Evolutionary conservation across 768 basidiomycete genomes (phyloP).

Genomic region (Mycena filopes): DNA sequence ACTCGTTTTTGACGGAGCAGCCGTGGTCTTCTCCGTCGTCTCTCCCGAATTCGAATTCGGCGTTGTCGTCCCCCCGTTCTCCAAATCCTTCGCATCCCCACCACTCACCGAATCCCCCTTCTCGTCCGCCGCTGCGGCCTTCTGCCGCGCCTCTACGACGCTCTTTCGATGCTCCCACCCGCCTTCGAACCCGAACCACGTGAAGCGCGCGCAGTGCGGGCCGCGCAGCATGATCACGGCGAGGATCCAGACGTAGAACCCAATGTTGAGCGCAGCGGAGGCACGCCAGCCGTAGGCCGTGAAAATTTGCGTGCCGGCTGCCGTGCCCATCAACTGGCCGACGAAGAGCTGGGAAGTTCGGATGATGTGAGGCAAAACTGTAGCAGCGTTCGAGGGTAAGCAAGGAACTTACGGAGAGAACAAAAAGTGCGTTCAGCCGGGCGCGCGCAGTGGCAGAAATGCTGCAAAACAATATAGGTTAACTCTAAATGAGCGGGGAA

Average conservation of each 20-base stretch:
- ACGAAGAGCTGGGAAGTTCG: slow-evolving; percentile 61
- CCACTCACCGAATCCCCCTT: background rate
- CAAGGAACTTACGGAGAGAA: slow-evolving; percentile 53
- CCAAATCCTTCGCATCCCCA: slow-evolving; percentile 4
- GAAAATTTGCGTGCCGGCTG: slow-evolving; percentile 79
- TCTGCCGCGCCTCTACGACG: slow-evolving; percentile 40
- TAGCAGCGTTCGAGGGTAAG: too few relatives aligned
- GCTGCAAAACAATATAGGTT: too few relatives aligned
- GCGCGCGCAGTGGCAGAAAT: slow-evolving; percentile 64
- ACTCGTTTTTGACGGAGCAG: background rate
- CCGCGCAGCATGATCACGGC: slow-evolving; percentile 71
- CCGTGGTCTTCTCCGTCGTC: background rate
- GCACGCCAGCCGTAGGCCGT: slow-evolving; percentile 77
- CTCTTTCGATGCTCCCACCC: slow-evolving; percentile 57
- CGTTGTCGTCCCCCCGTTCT: slow-evolving; percentile 18
- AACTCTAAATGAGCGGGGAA: background rate
- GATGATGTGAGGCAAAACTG: too few relatives aligned
- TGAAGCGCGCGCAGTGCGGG: slow-evolving; percentile 67
- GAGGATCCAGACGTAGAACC: slow-evolving; percentile 65
- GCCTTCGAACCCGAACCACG: slow-evolving; percentile 75
- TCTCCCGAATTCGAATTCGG: slow-evolving; percentile 9
- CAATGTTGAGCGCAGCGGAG: slow-evolving; percentile 69
- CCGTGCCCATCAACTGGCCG: slow-evolving; percentile 86
- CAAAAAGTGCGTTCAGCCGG: slow-evolving; percentile 79
- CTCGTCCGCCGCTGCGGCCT: background rate